Conservation (phyloP, 345 rosid genomes). For the Eucalyptus decipiens region DNA sequence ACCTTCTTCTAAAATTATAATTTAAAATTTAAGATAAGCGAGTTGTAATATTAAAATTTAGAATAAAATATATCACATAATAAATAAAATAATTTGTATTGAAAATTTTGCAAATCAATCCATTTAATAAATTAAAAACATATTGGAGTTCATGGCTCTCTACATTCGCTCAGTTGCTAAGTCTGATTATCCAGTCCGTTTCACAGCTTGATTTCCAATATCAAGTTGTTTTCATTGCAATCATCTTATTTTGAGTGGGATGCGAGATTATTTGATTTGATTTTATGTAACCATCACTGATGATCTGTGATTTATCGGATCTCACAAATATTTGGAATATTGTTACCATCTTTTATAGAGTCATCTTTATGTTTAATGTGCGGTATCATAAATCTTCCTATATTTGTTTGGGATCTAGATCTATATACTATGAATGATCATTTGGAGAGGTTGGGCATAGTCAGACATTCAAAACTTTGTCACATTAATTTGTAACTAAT, state of each 20-base stretch:
- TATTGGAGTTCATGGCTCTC: background rate
- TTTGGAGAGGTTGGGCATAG: background rate
- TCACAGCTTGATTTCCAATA: background rate
- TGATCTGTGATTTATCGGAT: too few relatives aligned
- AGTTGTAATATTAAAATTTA: too few relatives aligned
- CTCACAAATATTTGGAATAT: background rate
- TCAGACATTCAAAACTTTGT: too few relatives aligned
- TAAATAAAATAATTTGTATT: too few relatives aligned
- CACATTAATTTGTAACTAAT: too few relatives aligned
- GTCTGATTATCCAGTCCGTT: background rate
- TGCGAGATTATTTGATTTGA: background rate
- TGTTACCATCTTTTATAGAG: background rate
- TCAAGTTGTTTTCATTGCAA: background rate
- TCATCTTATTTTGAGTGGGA: background rate
- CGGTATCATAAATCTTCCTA: background rate
- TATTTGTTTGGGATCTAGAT: background rate
- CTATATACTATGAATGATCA: background rate
- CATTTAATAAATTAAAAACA: too few relatives aligned
- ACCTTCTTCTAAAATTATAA: background rate
- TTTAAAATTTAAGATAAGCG: background rate
- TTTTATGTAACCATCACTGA: background rate
- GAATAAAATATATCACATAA: rapidly evolving
- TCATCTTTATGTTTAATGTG: background rate
- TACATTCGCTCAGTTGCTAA: background rate
- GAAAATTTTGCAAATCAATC: background rate